These are phyloP conservation scores for Tagetes erecta DNA, from an alignment of 129 eudicot genomes.

Conservation along the genomic window DNA sequence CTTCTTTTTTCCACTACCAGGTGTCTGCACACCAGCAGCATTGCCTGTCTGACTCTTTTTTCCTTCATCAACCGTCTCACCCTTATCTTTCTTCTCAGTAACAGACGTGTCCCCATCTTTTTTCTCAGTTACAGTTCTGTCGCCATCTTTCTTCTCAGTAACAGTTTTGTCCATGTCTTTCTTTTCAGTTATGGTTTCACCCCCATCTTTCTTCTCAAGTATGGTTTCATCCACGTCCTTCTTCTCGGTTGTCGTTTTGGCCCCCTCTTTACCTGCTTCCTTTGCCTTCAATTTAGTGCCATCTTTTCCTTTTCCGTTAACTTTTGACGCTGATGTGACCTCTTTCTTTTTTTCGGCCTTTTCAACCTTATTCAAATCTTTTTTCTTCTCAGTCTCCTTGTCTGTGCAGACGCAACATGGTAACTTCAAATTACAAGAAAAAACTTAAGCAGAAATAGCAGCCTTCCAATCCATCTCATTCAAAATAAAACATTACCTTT, in stretches of 20 bases:
- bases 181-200: conserved; percentile 25
- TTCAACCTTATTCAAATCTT: conserved; percentile 44
- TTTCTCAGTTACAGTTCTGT: not conserved
- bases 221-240: conserved; percentile 13
- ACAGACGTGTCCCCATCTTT: not conserved
- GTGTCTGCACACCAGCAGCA: conserved; percentile 4
- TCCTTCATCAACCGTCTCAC: not conserved
- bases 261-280: conserved; percentile 45
- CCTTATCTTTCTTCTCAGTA: not conserved
- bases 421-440: conserved; percentile 3
- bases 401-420: conserved; percentile 28
- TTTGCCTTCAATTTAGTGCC: conserved; percentile 33
- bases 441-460: not conserved
- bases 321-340: conserved; percentile 30
- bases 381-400: conserved; percentile 38
- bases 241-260: conserved; percentile 33
- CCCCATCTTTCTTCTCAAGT: conserved; percentile 24
- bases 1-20: conserved; percentile 60
- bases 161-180: conserved; percentile 21
- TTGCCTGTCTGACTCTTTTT: conserved; percentile 42
- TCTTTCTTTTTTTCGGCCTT: conserved; percentile 56
- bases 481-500: conserved; percentile 52
- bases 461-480: conserved; percentile 3
- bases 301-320: conserved; percentile 41
- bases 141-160: not conserved